These are phyloP conservation scores for Daedaleopsis sinensis DNA, from an alignment of 768 basidiomycete species.

Conservation along the genomic window DNA sequence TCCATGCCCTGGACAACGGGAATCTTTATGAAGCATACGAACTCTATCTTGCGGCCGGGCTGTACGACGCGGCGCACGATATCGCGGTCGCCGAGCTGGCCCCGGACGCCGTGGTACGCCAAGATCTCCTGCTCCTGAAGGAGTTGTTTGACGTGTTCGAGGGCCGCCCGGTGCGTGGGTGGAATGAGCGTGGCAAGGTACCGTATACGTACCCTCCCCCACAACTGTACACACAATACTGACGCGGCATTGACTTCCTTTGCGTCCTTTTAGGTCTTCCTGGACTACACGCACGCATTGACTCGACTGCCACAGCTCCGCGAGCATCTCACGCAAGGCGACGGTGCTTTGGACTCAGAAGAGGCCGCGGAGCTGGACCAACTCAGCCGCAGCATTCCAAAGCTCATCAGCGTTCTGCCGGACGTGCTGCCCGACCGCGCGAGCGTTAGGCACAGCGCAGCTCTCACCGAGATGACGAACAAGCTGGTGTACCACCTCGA, in stretches of 20 bases:
- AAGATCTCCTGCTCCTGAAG: slow-evolving; percentile 58
- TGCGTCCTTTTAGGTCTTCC: slow-evolving; percentile 49
- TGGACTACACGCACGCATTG: slow-evolving; percentile 74
- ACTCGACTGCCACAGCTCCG: slow-evolving; percentile 59
- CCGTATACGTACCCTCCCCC: slow-evolving; percentile 18
- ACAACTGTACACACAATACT: background rate
- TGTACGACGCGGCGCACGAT: slow-evolving; percentile 76
- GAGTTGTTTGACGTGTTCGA: slow-evolving; percentile 72
- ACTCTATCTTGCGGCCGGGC: slow-evolving; percentile 68
- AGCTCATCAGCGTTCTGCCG: slow-evolving; percentile 67
- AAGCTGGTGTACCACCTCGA: slow-evolving; percentile 63
- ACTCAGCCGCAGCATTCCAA: slow-evolving; percentile 60
- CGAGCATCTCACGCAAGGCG: slow-evolving; percentile 42
- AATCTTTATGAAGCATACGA: slow-evolving; percentile 76
- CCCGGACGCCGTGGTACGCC: slow-evolving; percentile 78
- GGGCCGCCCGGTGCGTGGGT: slow-evolving; percentile 63
- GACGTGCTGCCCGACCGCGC: slow-evolving; percentile 60
- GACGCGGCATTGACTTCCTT: background rate
- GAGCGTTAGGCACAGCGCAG: slow-evolving; percentile 69
- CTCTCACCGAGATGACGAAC: slow-evolving; percentile 72
- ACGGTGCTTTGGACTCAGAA: slow-evolving; percentile 46
- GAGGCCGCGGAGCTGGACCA: slow-evolving; percentile 61
- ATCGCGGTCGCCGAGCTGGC: slow-evolving; percentile 86
- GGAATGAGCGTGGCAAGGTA: slow-evolving; percentile 87
- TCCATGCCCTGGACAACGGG: slow-evolving; percentile 61